Conservation (phyloP, 352 stramenopile genomes). For the Globisporangium radiosum region DNA sequence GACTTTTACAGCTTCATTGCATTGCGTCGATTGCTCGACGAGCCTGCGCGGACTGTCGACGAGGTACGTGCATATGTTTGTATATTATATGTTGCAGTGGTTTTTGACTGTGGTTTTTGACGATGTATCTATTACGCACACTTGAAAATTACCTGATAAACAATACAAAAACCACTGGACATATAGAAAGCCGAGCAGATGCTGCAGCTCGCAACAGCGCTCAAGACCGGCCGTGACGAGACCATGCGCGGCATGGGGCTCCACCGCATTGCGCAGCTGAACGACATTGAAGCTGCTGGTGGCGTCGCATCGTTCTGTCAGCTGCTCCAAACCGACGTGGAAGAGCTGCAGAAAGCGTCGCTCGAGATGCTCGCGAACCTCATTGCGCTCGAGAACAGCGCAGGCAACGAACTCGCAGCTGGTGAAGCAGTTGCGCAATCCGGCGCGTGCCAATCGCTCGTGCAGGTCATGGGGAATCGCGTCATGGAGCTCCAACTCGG, state of each 20-base stretch:
- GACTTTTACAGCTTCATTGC: slow-evolving; percentile 77
- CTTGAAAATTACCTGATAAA: no score
- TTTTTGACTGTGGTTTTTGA: no score
- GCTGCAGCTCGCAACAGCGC: slow-evolving; percentile 44
- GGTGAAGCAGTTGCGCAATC: slow-evolving; percentile 66
- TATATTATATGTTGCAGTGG: no score
- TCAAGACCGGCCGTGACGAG: slow-evolving; percentile 57
- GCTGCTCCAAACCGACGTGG: slow-evolving; percentile 43
- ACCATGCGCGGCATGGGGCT: slow-evolving; percentile 56
- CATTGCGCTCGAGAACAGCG: slow-evolving; percentile 66
- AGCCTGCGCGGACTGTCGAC: slow-evolving; percentile 26
- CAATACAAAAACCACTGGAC: no score
- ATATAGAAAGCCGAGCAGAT: slow-evolving; percentile 62
- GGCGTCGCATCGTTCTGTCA: slow-evolving; percentile 69
- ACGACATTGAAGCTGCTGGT: slow-evolving; percentile 78
- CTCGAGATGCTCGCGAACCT: slow-evolving; percentile 77
- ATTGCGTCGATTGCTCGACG: slow-evolving; percentile 46
- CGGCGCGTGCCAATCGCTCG: slow-evolving; percentile 41
- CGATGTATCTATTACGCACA: background rate
- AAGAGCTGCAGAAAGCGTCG: slow-evolving; percentile 44
- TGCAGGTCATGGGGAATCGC: slow-evolving; percentile 55
- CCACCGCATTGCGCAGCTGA: slow-evolving; percentile 73
- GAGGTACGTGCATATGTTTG: slow-evolving; percentile 18
- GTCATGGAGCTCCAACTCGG: slow-evolving; percentile 50
- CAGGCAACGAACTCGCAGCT: slow-evolving; percentile 51